phyloP scores from a whole-genome alignment of 1,139 yeast genomes.

The Meyerozyma smithsonii region DNA sequence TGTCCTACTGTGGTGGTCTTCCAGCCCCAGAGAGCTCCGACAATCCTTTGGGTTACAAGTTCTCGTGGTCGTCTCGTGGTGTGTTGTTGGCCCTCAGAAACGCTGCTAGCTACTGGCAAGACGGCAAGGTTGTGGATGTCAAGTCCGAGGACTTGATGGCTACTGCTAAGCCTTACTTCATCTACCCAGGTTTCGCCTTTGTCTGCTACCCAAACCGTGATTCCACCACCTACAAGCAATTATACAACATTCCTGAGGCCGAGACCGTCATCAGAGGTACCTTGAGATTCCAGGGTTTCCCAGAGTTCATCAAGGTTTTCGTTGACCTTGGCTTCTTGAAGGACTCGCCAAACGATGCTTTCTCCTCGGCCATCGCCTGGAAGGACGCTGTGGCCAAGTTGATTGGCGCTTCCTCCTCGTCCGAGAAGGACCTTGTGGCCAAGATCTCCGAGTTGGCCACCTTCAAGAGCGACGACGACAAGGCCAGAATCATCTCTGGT shows the following conservation, averaged over 20 bases:
- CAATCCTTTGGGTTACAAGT: conserved; percentile 97
- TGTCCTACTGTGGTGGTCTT: conserved; percentile 97
- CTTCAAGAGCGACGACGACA: conserved; percentile 78
- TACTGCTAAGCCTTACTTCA: conserved; percentile 89
- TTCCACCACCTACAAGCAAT: conserved; percentile 87
- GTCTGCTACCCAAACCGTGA: conserved; percentile 98
- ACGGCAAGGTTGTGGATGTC: conserved; percentile 77
- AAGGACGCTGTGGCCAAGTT: conserved; percentile 77
- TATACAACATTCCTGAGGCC: conserved; percentile 94
- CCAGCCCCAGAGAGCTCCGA: conserved; percentile 98
- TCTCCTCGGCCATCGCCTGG: conserved; percentile 68
- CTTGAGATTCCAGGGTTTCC: conserved; percentile 96
- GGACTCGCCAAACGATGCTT: conserved; percentile 63
- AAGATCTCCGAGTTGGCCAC: conserved; percentile 74
- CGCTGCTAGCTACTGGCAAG: conserved; percentile 82
- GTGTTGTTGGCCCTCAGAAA: conserved; percentile 92
- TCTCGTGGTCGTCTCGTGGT: conserved; percentile 99
- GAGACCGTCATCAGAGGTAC: conserved; percentile 96
- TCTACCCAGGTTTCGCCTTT: conserved; percentile 92
- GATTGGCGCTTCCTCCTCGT: conserved; percentile 66
- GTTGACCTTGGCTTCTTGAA: conserved; percentile 91
- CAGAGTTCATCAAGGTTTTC: conserved; percentile 90
- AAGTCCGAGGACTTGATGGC: conserved; percentile 92
- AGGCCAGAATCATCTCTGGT: conserved; percentile 82
- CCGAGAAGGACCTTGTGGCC: conserved; percentile 68